Percentiles rank a stretch among this genome's conserved stretches.
phyloP scores from a whole-genome alignment of 768 basidiomycete species.

The Clitopilus passeckerianus region DNA sequence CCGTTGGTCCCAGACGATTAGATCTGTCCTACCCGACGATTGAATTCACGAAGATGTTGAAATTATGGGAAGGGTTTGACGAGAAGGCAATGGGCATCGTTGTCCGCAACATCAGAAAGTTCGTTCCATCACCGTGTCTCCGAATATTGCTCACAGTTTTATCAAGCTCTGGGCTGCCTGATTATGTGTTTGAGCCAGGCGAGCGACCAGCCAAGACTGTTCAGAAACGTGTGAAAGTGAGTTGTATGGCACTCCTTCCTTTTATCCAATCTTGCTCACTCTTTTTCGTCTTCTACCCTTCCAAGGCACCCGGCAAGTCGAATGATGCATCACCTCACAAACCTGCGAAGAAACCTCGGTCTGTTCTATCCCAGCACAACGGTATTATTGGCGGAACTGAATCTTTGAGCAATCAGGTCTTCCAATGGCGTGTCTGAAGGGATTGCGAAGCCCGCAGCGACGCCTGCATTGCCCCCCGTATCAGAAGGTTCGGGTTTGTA shows the following conservation, averaged over 20 bases:
- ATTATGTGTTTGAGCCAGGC: slow-evolving; percentile 77
- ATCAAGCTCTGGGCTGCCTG: slow-evolving; percentile 66
- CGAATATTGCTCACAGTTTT: neutral
- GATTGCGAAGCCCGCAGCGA: slow-evolving; percentile 30
- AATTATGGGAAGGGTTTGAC: slow-evolving; percentile 94
- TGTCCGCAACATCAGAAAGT: slow-evolving; percentile 92
- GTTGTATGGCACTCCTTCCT: slow-evolving; percentile 5
- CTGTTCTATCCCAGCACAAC: slow-evolving; percentile 27
- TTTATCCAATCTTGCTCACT: slow-evolving; percentile 7
- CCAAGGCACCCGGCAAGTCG: slow-evolving; percentile 59
- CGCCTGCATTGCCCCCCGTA: slow-evolving; percentile 21
- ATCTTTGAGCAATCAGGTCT: slow-evolving; percentile 34
- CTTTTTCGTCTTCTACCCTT: slow-evolving; percentile 23
- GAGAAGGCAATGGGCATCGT: slow-evolving; percentile 91
- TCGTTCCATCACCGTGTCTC: slow-evolving; percentile 10
- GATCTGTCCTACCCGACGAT: slow-evolving; percentile 97
- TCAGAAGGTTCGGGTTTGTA: slow-evolving; percentile 32
- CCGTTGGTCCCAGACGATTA: slow-evolving; percentile 73
- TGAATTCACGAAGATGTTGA: slow-evolving; percentile 91
- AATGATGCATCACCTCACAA: slow-evolving; percentile 59
- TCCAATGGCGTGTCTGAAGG: slow-evolving; percentile 33
- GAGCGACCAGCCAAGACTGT: slow-evolving; percentile 69
- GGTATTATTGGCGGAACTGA: slow-evolving; percentile 19
- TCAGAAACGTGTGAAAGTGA: slow-evolving; percentile 74
- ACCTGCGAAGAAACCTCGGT: slow-evolving; percentile 84